Evolutionary conservation across 2,329 filamentous ascomycete genomes (phyloP).

Genomic region (Pestalotiopsis sp.): DNA sequence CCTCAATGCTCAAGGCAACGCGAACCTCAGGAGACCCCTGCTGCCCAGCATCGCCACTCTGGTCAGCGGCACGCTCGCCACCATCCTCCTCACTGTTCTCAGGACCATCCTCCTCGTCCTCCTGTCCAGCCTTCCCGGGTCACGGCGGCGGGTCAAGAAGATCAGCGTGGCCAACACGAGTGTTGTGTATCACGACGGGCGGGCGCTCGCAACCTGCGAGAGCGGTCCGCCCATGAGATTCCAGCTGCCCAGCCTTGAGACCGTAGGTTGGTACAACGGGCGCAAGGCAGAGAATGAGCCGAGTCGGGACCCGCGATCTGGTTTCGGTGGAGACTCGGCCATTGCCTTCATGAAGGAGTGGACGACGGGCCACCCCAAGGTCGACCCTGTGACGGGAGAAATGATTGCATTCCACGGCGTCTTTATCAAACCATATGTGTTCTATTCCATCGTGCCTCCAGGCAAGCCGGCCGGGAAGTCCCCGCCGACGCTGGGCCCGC

Average conservation of each 20-base stretch:
- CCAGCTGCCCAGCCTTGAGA: conserved; percentile 64
- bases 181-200: conserved; percentile 68
- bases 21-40: conserved; percentile 55
- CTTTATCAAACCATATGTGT: conserved; percentile 66
- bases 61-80: conserved; percentile 58
- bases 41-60: conserved; percentile 70
- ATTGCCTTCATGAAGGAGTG: conserved; percentile 69
- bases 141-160: conserved; percentile 59
- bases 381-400: conserved; percentile 67
- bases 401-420: conserved; percentile 70
- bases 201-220: conserved; percentile 71
- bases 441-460: conserved; percentile 56
- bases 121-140: conserved; percentile 60
- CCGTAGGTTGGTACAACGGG: conserved; percentile 73
- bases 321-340: conserved; percentile 58
- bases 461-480: conserved; percentile 25
- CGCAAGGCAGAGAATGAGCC: conserved; percentile 53
- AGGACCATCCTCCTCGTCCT: conserved; percentile 61
- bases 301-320: conserved; percentile 27
- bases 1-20: conserved; percentile 52
- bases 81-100: conserved; percentile 54
- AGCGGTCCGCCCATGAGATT: conserved; percentile 72
- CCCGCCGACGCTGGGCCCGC: conserved; percentile 27
- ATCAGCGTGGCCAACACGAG: conserved; percentile 74
- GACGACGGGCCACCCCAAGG: conserved; percentile 71